Evolutionary conservation across 495 filamentous ascomycete genomes (phyloP).

Genomic region (Penicillium mononematosum): DNA sequence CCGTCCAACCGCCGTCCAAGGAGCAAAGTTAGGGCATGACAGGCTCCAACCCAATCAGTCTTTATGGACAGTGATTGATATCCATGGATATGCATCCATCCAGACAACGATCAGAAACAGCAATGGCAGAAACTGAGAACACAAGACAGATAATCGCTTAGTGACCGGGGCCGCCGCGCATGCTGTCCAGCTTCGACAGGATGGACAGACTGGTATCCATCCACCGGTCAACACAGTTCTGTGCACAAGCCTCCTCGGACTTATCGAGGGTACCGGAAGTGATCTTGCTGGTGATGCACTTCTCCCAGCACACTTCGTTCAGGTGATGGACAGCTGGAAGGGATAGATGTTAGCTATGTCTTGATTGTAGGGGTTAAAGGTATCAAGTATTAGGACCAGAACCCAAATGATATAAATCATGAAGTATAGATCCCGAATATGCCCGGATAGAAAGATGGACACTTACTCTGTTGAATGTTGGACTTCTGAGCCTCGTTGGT

Average conservation of each 20-base stretch:
- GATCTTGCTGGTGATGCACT: conserved; percentile 74
- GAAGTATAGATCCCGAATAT: not conserved
- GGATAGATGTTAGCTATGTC: conserved; percentile 15
- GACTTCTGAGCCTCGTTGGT: conserved; percentile 77
- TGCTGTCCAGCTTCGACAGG: conserved; percentile 71
- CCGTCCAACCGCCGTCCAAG: not conserved
- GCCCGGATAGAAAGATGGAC: not conserved
- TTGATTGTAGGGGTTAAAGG: not conserved
- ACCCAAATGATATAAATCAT: not conserved
- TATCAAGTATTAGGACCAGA: not conserved
- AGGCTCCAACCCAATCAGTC: conserved; percentile 2
- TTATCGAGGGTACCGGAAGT: conserved; percentile 65
- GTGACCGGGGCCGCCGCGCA: conserved; percentile 45
- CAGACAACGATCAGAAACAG: not conserved
- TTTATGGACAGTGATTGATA: not conserved
- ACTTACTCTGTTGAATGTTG: conserved; percentile 75
- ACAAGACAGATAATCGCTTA: conserved; percentile 16
- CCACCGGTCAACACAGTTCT: conserved; percentile 92
- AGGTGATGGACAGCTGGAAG: conserved; percentile 71
- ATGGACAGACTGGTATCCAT: conserved; percentile 82
- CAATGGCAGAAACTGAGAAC: not conserved
- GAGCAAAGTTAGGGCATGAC: not conserved
- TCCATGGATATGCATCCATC: not conserved
- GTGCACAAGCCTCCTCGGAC: conserved; percentile 73
- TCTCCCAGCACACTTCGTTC: conserved; percentile 88